Base-by-base conservation (phyloP, 352 stramenopile species). In the Phytophthora uliginosa region DNA sequence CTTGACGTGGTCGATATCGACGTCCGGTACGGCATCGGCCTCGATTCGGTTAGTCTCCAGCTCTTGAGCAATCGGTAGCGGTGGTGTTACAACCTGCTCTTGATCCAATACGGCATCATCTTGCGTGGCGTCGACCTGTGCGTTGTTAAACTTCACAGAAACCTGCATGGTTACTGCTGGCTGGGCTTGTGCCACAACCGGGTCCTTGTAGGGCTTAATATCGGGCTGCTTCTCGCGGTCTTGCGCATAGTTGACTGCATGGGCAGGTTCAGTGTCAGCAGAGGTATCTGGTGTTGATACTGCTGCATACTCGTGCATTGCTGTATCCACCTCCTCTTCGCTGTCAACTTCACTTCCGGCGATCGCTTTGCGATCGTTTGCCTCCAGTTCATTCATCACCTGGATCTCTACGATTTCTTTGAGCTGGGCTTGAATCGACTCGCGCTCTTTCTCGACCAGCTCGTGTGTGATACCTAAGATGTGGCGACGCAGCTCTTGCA, bases 401-500 rank as follows among this genome's bases (percentile, higher is more conserved):
- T 68, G 69, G 4, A 59, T 42, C 34, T 69, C 65, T 31, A 81
- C 54, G 38, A 76, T 71, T 42, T 82, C 77, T 64, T 83, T 68
- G 18, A 91, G 38, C 0, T 77, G 74, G 31, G 73, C 54, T 22
- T 83, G 83, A 53, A 92, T 85, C 22, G 78, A 77, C 42, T 81
- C 59, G 8, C 79, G 83, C 61, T 93, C 84, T 40, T 89, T 78
- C 57, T 82, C 75, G 8, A 91, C 78, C 63, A 92, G 68, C 48
- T 92, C 84, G 34, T 81, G 76, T 24, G 84, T 91, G 45, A 83
- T 71, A 15, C 68, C 59, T 17, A 88, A 61, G 51, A 92, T 79
- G n/a, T 88, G 80, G 4, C 63, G 59, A 24, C 85, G 81, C 40
- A 94, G 57, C 36, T 84, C 69, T 73, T 85, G 77, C 85, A 94